Conservation (phyloP, 257 asterid species). For the Cinchona pubescens region DNA sequence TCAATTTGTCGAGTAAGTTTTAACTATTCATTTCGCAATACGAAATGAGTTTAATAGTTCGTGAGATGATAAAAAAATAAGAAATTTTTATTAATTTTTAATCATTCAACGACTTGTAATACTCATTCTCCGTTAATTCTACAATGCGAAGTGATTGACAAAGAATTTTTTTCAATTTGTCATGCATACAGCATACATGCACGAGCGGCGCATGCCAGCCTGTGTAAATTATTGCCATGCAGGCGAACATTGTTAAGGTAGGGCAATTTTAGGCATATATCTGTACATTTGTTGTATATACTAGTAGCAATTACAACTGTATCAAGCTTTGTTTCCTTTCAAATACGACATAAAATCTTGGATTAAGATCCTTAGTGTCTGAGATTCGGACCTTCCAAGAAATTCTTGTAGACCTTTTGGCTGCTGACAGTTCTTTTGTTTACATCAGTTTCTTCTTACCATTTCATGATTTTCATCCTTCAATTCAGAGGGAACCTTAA, state of each 20-base stretch:
- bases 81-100: no score
- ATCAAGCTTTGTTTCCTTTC: not conserved
- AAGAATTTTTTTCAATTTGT: no score
- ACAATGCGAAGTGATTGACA: no score
- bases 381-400: conserved; percentile 21
- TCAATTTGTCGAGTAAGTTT: not conserved
- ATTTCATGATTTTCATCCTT: not conserved
- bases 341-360: conserved; percentile 14
- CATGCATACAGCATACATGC: no score
- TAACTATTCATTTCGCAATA: no score
- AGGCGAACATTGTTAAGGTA: not conserved
- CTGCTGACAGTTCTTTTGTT: not conserved
- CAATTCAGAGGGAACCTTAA: not conserved
- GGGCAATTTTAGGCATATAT: not conserved
- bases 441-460: not conserved
- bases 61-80: no score
- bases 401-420: conserved; percentile 3
- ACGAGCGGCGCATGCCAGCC: conserved; percentile 31
- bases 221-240: conserved; percentile 20
- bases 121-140: no score
- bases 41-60: no score
- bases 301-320: conserved; percentile 3
- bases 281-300: not conserved
- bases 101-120: no score
- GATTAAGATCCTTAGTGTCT: conserved; percentile 1